These are phyloP conservation scores for Nicotiana obtusifolia DNA, from an alignment of 257 asterid genomes.

Conservation along the genomic window DNA sequence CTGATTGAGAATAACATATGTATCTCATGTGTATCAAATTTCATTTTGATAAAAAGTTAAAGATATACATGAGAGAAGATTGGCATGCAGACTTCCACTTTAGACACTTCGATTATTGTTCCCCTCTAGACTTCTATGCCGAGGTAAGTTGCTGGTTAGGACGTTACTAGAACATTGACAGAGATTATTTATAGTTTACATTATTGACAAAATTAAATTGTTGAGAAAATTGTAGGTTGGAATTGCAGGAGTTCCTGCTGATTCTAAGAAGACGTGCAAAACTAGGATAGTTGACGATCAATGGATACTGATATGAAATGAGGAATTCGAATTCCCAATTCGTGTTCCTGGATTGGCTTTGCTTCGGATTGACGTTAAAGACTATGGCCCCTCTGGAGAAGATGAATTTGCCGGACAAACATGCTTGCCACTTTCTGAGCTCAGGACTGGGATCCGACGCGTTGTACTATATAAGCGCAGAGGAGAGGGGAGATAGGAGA, in stretches of 20 bases:
- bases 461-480: too few species aligned
- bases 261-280: neutral
- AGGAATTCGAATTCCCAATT: slow-evolving; percentile 9
- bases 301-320: slow-evolving; percentile 13
- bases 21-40: neutral
- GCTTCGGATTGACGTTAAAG: too few species aligned
- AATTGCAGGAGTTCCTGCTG: slow-evolving; percentile 5
- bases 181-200: neutral
- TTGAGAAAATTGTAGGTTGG: neutral
- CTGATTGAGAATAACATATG: neutral
- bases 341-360: slow-evolving; percentile 19
- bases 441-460: too few species aligned
- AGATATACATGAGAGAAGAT: slow-evolving; percentile 21
- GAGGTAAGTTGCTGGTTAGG: neutral
- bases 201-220: neutral
- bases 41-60: slow-evolving; percentile 2
- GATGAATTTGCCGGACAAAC: too few species aligned
- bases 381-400: too few species aligned
- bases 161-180: neutral
- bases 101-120: slow-evolving; percentile 18
- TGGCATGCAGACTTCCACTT: slow-evolving; percentile 16
- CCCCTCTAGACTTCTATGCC: slow-evolving; percentile 18
- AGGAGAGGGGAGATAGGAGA: too few species aligned
- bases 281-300: slow-evolving; percentile 2
- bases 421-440: too few species aligned